These are phyloP conservation scores for Candida nanaspora DNA, from an alignment of 805 yeast genomes.

Conservation along the genomic window DNA sequence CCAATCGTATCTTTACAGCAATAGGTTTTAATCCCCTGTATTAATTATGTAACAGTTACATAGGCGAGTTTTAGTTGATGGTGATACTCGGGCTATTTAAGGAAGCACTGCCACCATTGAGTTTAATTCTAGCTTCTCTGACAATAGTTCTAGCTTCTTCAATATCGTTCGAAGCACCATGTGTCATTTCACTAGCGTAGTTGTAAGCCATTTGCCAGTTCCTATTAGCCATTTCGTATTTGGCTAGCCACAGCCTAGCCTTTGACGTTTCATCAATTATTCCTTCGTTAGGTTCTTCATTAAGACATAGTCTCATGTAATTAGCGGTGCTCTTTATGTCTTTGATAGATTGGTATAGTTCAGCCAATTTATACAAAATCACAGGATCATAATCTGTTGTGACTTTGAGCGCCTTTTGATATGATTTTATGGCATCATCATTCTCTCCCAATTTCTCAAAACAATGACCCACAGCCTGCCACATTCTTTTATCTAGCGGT, in stretches of 20 bases:
- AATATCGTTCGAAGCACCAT: conserved; percentile 75
- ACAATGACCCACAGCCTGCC: conserved; percentile 93
- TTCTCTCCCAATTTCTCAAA: conserved; percentile 69
- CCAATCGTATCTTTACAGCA: no score
- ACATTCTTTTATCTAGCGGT: conserved; percentile 87
- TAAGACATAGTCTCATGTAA: conserved; percentile 63
- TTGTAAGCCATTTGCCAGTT: conserved; percentile 64
- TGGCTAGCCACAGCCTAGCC: conserved; percentile 84
- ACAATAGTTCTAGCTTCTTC: conserved; percentile 86
- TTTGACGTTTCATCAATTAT: conserved; percentile 67
- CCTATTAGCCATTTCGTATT: conserved; percentile 46
- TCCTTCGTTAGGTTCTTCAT: conserved; percentile 57
- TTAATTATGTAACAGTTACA: no score
- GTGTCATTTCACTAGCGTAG: conserved; percentile 62
- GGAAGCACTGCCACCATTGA: conserved; percentile 17
- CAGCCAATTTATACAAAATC: conserved; percentile 61
- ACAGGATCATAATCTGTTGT: conserved; percentile 43
- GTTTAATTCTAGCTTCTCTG: conserved; percentile 60
- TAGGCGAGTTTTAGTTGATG: no score
- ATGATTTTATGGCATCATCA: conserved; percentile 73
- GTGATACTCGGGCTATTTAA: no score
- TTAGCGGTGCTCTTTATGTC: conserved; percentile 46
- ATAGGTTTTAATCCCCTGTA: no score
- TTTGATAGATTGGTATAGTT: conserved; percentile 49
- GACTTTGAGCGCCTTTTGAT: conserved; percentile 63